Evolutionary conservation across 192 early-diverging fungal genomes (phyloP), one percentile per base, ranked within the genome.

Genomic region (Coemansia sp.): DNA sequence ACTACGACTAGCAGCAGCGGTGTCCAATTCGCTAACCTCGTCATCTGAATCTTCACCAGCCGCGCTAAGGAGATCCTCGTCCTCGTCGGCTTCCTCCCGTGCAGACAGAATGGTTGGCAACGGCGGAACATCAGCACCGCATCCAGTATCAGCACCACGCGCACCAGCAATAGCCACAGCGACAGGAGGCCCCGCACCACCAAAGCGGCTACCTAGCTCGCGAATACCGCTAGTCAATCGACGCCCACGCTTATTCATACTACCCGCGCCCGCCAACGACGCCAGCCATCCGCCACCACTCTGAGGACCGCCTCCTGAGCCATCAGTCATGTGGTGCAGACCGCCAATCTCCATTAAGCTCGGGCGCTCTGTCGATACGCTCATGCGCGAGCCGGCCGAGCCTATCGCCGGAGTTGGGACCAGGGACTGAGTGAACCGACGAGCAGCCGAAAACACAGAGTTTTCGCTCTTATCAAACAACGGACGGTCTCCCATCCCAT

Each of bases 281-380:
- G 71, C 35, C 38, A 79, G 61, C 76, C 71, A 79, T 4, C 65
- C 66, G n/a, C 43, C 35, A 40, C 49, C 44, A 18, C 47, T 24
- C 68, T 38, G 38, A 16, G 18, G 49, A 47, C 61, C 22, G 39
- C 69, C 27, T 24, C 9, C 11, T 20, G 53, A 9, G 43, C 34
- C 30, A 1, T 63, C 62, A 11, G 62, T 0, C 40, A 29, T 16
- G 18, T 47, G 63, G 34, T 27, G 47, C 11, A 15, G 44, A n/a
- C 50, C 61, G 65, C 41, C 52, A 10, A 82, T 53, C 66, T 82
- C 80, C 74, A 74, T 34, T 32, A 77, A n/a, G 45, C 67, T 82
- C 18, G 80, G 80, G 27, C 80, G 74, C 68, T 82, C 80, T 0
- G 80, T 77, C 49, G 80, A 82, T 59, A 82, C 75, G 71, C 80